Conservation (phyloP, 1,284 basidiomycete species). For the Hemileia vastatrix region DNA sequence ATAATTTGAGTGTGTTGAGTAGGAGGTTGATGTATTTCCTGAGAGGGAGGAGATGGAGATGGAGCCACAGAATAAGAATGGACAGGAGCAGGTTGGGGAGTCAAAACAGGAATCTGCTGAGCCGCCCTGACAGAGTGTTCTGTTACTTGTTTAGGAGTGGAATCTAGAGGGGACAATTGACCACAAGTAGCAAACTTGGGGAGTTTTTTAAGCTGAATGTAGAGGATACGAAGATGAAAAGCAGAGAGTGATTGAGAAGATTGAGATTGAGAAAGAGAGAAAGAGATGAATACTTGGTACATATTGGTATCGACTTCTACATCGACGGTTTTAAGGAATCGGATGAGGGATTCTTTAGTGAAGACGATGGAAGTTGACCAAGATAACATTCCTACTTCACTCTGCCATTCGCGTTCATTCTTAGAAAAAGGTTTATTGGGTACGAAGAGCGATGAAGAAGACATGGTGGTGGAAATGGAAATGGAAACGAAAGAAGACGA, state of each 20-base stretch:
- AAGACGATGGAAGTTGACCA: constrained; percentile 18
- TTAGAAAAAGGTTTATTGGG: constrained; percentile 2
- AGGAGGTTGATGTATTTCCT: too few relatives aligned
- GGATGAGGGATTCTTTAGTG: constrained; percentile 17
- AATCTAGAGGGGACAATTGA: neutral
- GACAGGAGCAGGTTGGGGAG: too few relatives aligned
- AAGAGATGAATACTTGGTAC: constrained; percentile 3
- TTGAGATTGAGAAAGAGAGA: neutral
- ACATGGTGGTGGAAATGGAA: too few relatives aligned
- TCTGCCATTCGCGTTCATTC: constrained; percentile 16
- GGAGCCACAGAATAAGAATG: too few relatives aligned
- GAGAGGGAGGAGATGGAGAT: too few relatives aligned
- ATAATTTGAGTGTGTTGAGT: too few relatives aligned
- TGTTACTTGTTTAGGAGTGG: neutral
- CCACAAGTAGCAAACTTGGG: constrained; percentile 10
- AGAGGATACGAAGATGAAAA: neutral
- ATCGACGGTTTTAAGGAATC: constrained; percentile 10
- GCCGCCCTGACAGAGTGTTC: too few relatives aligned
- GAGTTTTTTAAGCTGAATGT: constrained; percentile 8
- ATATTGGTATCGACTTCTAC: constrained; percentile 18
- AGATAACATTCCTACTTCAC: constrained; percentile 10
- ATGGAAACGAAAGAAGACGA: too few relatives aligned
- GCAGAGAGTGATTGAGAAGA: neutral
- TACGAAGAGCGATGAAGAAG: too few relatives aligned
- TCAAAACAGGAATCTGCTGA: too few relatives aligned